Evolutionary conservation across 2,329 filamentous ascomycete genomes (phyloP), one percentile per base, ranked within the genome.

Genomic region (Fusarium redolens): DNA sequence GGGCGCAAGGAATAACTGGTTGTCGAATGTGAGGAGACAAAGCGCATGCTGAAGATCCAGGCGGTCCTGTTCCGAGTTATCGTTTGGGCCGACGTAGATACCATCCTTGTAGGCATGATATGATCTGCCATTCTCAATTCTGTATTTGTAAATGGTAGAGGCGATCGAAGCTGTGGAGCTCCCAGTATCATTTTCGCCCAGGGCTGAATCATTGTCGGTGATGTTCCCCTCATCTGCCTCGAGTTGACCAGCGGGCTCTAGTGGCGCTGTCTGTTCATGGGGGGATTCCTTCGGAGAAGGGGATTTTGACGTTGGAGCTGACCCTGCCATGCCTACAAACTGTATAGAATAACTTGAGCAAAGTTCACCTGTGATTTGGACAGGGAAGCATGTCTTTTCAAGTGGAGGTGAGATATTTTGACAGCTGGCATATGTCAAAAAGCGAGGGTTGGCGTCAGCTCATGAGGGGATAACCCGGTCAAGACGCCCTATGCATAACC

Each of bases 61-160:
- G n/a, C 69, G 55, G 14, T 71, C 68, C 14, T 72, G 68, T 28
- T 72, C 69, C 7, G 30, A 37, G 13, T 25, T 11, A 51, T 72
- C 65, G 30, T 69, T 72, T 4, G 70, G 70, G 9, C 55, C 50
- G 2, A 61, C 31, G 40, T 72, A 72, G 4, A 43, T 54, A 13
- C 70, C 68, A 7, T 79, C 78, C 35, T 78, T 78, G 57, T 75
- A 73, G 3, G 61, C 72, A 38, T 79, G 77, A 37, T 79, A 79
- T 1, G 75, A 77, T 12, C 77, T 69, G 10, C 77, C 77, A 30
- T 79, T 78, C 28, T 79, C 76, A 30, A 65, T 38, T 31, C 77
- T 66, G 30, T 69, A 78, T 11, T 68, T 70, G 30, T 73, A 63
- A 28, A 79, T 68, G 8, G 66, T 75, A 1, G 59, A 68, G 30